These are phyloP conservation scores for Cryptosporidium meleagridis DNA, from an alignment of 169 alveolate genomes.

Conservation along the genomic window DNA sequence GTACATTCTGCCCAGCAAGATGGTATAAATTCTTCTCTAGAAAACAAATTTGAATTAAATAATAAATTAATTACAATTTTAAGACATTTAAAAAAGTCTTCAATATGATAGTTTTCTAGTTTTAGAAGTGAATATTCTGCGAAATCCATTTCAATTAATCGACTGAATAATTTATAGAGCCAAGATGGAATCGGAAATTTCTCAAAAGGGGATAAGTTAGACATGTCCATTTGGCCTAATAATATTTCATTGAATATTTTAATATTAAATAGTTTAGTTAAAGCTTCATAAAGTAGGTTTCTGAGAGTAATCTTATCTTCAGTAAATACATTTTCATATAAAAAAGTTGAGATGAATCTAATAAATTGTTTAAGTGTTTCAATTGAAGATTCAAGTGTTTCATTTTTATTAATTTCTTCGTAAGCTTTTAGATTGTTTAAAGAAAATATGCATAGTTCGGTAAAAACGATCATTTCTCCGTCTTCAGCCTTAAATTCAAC, in stretches of 20 bases:
- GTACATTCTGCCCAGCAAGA: slow-evolving; percentile 30
- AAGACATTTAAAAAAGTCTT: slow-evolving; percentile 18
- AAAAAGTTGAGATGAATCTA: not conserved
- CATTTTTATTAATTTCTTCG: not conserved
- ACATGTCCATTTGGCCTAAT: not conserved
- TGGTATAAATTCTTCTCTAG: not conserved
- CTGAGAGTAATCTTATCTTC: not conserved
- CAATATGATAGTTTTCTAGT: slow-evolving; percentile 10
- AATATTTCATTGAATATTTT: slow-evolving; percentile 8
- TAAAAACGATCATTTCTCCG: slow-evolving; percentile 2
- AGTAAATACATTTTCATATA: slow-evolving; percentile 2
- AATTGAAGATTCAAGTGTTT: not conserved
- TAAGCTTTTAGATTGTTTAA: not conserved
- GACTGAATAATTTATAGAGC: slow-evolving; percentile 35
- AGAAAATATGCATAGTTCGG: slow-evolving; percentile 2
- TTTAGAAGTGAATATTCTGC: not conserved
- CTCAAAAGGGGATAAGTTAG: slow-evolving; percentile 19
- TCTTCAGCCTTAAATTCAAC: not conserved
- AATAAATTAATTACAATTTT: slow-evolving; percentile 24
- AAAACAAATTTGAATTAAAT: slow-evolving; percentile 6
- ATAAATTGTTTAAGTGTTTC: not conserved
- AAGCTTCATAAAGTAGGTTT: slow-evolving; percentile 8
- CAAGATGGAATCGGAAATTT: slow-evolving; percentile 59
- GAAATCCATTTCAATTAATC: not conserved
- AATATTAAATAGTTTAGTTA: not conserved